These are phyloP conservation scores for Xerocomellus intermedius DNA, from an alignment of 768 basidiomycete species.

Conservation along the genomic window DNA sequence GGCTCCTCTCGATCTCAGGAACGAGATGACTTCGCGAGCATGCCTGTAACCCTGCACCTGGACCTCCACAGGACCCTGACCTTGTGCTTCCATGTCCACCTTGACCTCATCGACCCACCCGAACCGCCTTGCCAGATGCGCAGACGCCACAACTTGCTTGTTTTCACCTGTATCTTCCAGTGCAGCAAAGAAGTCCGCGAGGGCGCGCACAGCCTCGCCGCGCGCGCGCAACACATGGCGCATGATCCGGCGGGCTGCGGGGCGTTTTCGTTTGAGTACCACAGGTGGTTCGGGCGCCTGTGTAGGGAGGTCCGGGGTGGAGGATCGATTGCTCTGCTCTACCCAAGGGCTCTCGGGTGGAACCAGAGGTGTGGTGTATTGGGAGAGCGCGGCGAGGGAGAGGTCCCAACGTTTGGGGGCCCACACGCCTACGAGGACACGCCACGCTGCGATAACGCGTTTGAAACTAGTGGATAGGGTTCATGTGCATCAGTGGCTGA, in stretches of 20 bases:
- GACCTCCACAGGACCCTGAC: constrained; percentile 26
- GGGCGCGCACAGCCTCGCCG: constrained; percentile 74
- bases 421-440: constrained; percentile 95
- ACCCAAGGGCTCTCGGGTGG: constrained; percentile 77
- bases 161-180: constrained; percentile 49
- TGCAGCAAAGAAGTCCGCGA: constrained; percentile 70
- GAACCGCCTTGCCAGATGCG: constrained; percentile 48
- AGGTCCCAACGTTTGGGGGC: constrained; percentile 81
- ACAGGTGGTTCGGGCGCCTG: constrained; percentile 39
- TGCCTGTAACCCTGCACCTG: constrained; percentile 53
- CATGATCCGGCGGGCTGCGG: constrained; percentile 80
- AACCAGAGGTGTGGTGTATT: constrained; percentile 63
- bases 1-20: constrained; percentile 69
- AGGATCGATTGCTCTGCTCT: constrained; percentile 44
- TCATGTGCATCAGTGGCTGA: constrained; percentile 19
- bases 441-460: constrained; percentile 90
- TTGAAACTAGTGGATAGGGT: constrained; percentile 56
- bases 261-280: constrained; percentile 37
- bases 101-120: constrained; percentile 39
- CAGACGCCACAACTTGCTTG: constrained; percentile 45
- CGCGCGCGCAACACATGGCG: constrained; percentile 87
- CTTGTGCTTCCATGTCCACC: constrained; percentile 17
- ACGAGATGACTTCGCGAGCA: constrained; percentile 70
- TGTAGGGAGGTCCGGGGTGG: constrained; percentile 22
- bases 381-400: constrained; percentile 66